phyloP scores from a whole-genome alignment of 352 stramenopile genomes.

The Pilasporangium apinafurcum region DNA sequence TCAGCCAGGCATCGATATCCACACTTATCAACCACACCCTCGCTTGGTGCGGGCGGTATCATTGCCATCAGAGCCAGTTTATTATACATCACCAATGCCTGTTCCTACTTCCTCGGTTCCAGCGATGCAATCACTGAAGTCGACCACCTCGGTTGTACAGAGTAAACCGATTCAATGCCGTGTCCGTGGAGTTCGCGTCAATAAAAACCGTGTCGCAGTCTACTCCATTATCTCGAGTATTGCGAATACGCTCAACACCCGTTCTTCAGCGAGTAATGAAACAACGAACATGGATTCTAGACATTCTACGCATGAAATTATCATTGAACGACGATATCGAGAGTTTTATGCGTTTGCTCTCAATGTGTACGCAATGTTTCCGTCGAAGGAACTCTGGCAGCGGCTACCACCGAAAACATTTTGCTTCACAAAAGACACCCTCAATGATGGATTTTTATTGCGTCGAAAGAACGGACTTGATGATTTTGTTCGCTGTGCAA shows the following conservation, averaged over 20 bases:
- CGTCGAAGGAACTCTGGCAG: slow-evolving; percentile 43
- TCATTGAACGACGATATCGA: slow-evolving; percentile 63
- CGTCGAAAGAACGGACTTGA: slow-evolving; percentile 61
- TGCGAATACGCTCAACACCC: neutral
- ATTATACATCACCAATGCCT: too few relatives aligned
- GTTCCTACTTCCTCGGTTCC: neutral
- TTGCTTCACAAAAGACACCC: slow-evolving; percentile 25
- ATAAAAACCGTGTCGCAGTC: slow-evolving; percentile 35
- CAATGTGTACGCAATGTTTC: slow-evolving; percentile 56
- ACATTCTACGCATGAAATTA: slow-evolving; percentile 16
- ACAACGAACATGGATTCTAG: neutral
- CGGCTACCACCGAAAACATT: slow-evolving; percentile 64
- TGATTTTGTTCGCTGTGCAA: slow-evolving; percentile 48
- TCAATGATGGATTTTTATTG: slow-evolving; percentile 49
- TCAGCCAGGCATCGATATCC: too few relatives aligned
- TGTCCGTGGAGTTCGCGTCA: slow-evolving; percentile 47
- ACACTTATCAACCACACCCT: too few relatives aligned
- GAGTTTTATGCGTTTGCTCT: slow-evolving; percentile 75
- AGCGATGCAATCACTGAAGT: neutral
- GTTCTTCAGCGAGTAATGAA: neutral
- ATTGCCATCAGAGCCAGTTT: too few relatives aligned
- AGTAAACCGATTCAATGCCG: slow-evolving; percentile 47
- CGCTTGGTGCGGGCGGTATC: too few relatives aligned
- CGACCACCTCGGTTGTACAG: too few relatives aligned
- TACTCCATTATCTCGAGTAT: slow-evolving; percentile 54